Conservation (phyloP, 208 protist genomes). For the Trypanosoma vivax region DNA sequence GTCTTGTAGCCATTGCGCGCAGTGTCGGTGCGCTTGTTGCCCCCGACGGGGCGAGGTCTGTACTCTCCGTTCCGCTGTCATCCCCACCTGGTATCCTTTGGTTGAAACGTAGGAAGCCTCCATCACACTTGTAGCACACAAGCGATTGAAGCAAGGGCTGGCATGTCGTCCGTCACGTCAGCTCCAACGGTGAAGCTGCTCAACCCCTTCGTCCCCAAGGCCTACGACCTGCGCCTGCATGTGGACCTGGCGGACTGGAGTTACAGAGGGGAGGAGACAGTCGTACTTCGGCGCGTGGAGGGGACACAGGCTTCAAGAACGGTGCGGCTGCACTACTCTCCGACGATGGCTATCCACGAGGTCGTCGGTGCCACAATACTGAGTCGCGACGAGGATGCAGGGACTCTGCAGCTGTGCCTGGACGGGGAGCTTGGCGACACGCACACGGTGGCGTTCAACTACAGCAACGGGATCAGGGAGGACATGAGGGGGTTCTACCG, state of each 20-base stretch:
- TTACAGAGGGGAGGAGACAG: slow-evolving; percentile 58
- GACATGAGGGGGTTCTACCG: slow-evolving; percentile 92
- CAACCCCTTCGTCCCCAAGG: slow-evolving; percentile 67
- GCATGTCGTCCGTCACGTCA: background rate
- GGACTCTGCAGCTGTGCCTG: slow-evolving; percentile 59
- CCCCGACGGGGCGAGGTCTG: too few relatives aligned
- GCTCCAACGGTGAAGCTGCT: slow-evolving; percentile 47
- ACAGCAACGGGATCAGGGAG: slow-evolving; percentile 78
- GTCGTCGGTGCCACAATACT: slow-evolving; percentile 48
- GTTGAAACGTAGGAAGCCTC: too few relatives aligned
- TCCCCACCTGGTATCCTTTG: too few relatives aligned
- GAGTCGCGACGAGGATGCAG: slow-evolving; percentile 29
- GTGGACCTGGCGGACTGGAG: slow-evolving; percentile 70
- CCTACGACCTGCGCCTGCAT: slow-evolving; percentile 58
- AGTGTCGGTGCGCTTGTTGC: too few relatives aligned
- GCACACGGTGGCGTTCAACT: slow-evolving; percentile 52
- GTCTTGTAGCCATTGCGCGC: too few relatives aligned
- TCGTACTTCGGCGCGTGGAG: slow-evolving; percentile 38
- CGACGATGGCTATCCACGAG: slow-evolving; percentile 41
- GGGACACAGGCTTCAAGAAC: slow-evolving; percentile 19
- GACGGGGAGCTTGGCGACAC: slow-evolving; percentile 5
- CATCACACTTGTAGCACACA: too few relatives aligned
- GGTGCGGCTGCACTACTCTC: slow-evolving; percentile 65
- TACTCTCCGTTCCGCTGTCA: too few relatives aligned
- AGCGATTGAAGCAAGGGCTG: background rate